phyloP scores from a whole-genome alignment of 805 yeast species.

The Ogataea methanolica region DNA sequence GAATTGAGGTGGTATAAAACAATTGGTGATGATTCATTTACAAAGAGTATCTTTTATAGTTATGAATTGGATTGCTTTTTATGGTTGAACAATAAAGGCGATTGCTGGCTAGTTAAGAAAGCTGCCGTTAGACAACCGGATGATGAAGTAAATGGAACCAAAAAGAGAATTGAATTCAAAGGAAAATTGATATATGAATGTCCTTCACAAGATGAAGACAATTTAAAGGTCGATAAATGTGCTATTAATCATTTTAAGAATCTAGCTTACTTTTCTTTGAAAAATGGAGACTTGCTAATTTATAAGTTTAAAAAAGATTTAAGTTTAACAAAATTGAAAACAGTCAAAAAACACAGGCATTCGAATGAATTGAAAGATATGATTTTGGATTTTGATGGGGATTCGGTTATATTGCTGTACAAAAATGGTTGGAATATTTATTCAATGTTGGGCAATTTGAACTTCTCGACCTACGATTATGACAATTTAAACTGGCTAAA shows the following conservation, averaged over 20 bases:
- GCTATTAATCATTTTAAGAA: slow-evolving; percentile 39
- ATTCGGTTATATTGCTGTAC: slow-evolving; percentile 23
- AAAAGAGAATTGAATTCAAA: slow-evolving; percentile 13
- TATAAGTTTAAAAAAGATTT: slow-evolving; percentile 34
- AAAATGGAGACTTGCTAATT: slow-evolving; percentile 32
- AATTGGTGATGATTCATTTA: slow-evolving; percentile 4
- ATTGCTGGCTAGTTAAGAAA: slow-evolving; percentile 25
- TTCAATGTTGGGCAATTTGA: slow-evolving; percentile 44
- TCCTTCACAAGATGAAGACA: not conserved
- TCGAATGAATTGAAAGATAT: slow-evolving; percentile 27
- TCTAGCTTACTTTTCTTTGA: slow-evolving; percentile 35
- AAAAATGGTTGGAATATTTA: slow-evolving; percentile 43
- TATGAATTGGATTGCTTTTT: slow-evolving; percentile 23
- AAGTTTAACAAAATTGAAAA: slow-evolving; percentile 25
- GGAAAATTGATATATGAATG: slow-evolving; percentile 22
- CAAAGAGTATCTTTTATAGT: slow-evolving; percentile 16
- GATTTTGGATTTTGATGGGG: slow-evolving; percentile 24
- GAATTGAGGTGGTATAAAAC: slow-evolving; percentile 30
- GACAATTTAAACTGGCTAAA: slow-evolving; percentile 22
- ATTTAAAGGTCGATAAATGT: slow-evolving; percentile 18
- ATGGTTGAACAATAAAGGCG: slow-evolving; percentile 28
- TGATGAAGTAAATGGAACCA: no score
- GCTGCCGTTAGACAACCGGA: slow-evolving; percentile 1
- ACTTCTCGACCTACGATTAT: slow-evolving; percentile 36
- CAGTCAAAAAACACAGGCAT: slow-evolving; percentile 33